A percentile compares a stretch with the other conserved stretches of the same genome.
Evolutionary conservation across 495 filamentous ascomycete genomes (phyloP).

Genomic region (Letharia columbiana): DNA sequence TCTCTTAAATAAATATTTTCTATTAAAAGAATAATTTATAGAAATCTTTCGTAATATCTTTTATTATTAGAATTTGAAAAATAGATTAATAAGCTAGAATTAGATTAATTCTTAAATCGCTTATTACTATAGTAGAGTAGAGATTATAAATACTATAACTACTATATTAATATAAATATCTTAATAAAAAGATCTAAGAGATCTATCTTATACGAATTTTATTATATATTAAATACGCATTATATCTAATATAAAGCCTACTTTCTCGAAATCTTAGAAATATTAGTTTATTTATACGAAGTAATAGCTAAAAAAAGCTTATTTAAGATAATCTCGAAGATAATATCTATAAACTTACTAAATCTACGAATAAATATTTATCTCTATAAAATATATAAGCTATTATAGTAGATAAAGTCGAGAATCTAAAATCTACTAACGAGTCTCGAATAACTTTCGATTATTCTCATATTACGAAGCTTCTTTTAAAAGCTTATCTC

Average conservation of each 20-base stretch:
- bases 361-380: neutral
- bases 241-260: neutral
- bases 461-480: neutral
- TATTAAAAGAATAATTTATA: too few species aligned
- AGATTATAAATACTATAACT: neutral
- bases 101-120: neutral
- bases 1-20: too few species aligned
- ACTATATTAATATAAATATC: neutral
- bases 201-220: neutral
- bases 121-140: neutral
- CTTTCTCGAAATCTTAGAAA: too few species aligned
- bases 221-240: neutral
- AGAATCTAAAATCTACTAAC: neutral
- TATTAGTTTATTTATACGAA: too few species aligned
- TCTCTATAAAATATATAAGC: neutral
- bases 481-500: too few species aligned
- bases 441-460: conserved; percentile 3
- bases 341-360: neutral
- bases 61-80: neutral
- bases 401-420: neutral
- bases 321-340: neutral
- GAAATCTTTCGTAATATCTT: too few species aligned
- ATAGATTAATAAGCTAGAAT: neutral
- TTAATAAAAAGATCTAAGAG: neutral
- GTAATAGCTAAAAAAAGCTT: too few species aligned